A percentile compares a stretch with the other conserved stretches of the same genome.
These are phyloP conservation scores for Drechslerella stenobrocha DNA, from an alignment of 2,329 filamentous ascomycete genomes.

Conservation along the genomic window DNA sequence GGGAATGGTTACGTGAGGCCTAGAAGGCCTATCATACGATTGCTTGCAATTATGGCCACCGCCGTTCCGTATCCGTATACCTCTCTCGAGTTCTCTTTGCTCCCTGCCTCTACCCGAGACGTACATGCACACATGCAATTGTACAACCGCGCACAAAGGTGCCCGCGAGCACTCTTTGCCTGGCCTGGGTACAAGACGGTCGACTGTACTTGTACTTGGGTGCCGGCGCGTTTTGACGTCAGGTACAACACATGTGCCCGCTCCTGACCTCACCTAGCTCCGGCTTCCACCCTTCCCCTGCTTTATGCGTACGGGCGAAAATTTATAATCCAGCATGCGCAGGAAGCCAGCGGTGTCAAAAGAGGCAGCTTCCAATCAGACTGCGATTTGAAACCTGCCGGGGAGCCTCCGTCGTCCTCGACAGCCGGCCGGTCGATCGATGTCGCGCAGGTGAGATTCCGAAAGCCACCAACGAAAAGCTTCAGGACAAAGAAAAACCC, in stretches of 20 bases:
- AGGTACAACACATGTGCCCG: slow-evolving; percentile 37
- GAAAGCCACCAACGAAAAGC: not conserved
- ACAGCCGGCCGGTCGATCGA: no score
- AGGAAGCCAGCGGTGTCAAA: no score
- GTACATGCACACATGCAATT: not conserved
- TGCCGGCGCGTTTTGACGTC: slow-evolving; percentile 23
- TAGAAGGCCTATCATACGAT: not conserved
- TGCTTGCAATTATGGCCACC: not conserved
- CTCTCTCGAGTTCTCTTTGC: not conserved
- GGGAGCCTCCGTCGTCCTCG: not conserved
- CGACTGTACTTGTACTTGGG: no score
- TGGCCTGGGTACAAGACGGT: no score
- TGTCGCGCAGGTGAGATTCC: not conserved
- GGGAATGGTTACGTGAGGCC: not conserved
- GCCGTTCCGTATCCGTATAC: not conserved
- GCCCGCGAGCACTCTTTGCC: no score
- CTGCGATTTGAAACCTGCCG: no score
- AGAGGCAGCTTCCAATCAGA: no score
- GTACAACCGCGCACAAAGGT: not conserved
- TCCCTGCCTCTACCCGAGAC: not conserved
- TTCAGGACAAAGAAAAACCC: not conserved
- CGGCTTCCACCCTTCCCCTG: not conserved
- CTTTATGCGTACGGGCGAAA: not conserved
- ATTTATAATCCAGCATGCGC: not conserved
- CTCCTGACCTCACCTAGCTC: not conserved